A percentile compares a stretch with the other conserved stretches of the same genome.
Conservation (phyloP, 805 yeast species). For the Kluyveromyces aestuarii region DNA sequence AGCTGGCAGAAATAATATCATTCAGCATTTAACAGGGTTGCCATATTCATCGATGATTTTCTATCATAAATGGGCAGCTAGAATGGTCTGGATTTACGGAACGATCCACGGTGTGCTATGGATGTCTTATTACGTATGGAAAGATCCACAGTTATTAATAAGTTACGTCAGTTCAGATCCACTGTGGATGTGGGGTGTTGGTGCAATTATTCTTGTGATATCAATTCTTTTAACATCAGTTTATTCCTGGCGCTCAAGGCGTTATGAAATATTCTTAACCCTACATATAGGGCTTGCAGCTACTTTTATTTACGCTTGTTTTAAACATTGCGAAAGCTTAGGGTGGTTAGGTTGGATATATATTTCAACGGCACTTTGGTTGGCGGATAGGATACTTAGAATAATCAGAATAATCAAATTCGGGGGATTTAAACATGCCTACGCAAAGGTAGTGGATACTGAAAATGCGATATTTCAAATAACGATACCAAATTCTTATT, state of each 20-base stretch:
- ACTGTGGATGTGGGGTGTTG: constrained; percentile 37
- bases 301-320: constrained; percentile 35
- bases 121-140: constrained; percentile 25
- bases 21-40: constrained; percentile 54
- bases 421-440: constrained; percentile 10
- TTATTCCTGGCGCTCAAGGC: constrained; percentile 25
- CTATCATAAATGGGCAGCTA: constrained; percentile 53
- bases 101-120: constrained; percentile 28
- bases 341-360: constrained; percentile 37
- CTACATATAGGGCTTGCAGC: constrained; percentile 35
- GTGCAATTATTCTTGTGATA: constrained; percentile 6
- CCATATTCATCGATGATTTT: constrained; percentile 52
- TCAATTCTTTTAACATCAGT: constrained; percentile 24
- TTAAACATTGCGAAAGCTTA: constrained; percentile 38
- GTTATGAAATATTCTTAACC: constrained; percentile 39
- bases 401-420: constrained; percentile 22
- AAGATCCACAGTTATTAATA: background rate
- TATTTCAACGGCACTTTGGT: constrained; percentile 34
- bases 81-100: constrained; percentile 31
- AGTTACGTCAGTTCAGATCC: constrained; percentile 18
- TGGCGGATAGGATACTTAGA: constrained; percentile 33
- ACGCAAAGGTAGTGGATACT: constrained; percentile 1
- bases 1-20: constrained; percentile 65
- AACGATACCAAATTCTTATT: constrained; percentile 1
- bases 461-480: constrained; percentile 5